These are phyloP conservation scores for Alliaria petiolata DNA, from an alignment of 345 rosid species.

Conservation along the genomic window DNA sequence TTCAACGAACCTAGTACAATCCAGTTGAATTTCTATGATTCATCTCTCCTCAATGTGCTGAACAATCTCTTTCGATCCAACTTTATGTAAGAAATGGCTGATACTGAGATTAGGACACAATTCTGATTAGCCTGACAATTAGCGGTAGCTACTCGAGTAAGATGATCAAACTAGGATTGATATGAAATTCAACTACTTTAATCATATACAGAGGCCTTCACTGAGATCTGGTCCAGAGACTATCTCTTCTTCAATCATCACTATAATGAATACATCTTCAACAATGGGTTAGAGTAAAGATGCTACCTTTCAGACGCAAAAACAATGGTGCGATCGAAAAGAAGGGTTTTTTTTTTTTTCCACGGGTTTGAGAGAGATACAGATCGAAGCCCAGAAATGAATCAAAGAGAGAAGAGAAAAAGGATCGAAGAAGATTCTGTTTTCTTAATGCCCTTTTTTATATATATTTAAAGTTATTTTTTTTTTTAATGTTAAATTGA, in stretches of 20 bases:
- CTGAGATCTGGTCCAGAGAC: conserved; percentile 44
- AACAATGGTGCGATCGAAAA: background rate
- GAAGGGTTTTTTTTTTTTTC: background rate
- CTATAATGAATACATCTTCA: background rate
- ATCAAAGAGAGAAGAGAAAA: background rate
- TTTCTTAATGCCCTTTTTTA: background rate
- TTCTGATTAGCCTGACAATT: background rate
- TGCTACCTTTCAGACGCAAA: background rate
- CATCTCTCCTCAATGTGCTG: background rate
- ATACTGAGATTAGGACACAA: background rate
- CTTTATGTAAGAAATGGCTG: too few relatives aligned
- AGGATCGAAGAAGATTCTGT: background rate
- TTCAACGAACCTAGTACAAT: background rate
- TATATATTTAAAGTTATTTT: background rate
- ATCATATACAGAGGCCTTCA: background rate
- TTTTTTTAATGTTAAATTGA: background rate
- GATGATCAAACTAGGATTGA: background rate
- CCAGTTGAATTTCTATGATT: background rate
- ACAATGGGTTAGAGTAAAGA: background rate
- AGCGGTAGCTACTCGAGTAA: too few relatives aligned
- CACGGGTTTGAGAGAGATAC: background rate
- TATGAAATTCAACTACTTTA: background rate
- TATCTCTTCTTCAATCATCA: conserved; percentile 9
- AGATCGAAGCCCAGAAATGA: background rate
- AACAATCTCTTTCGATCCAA: too few relatives aligned